A percentile compares a stretch with the other conserved stretches of the same genome.
phyloP scores from a whole-genome alignment of 1,284 basidiomycete species.

The Boletus sp. region DNA sequence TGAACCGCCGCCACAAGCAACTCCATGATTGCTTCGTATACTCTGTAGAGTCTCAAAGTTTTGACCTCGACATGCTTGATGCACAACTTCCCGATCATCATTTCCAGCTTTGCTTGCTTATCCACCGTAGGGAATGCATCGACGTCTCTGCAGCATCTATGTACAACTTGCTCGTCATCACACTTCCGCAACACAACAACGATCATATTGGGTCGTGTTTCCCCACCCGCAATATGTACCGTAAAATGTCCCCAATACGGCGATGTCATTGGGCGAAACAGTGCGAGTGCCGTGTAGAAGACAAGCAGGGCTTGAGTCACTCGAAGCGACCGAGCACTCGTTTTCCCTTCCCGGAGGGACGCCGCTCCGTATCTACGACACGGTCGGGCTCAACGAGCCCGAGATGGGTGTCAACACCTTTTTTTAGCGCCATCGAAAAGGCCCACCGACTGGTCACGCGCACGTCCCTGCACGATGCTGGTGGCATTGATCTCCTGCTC shows the following conservation, averaged over 20 bases:
- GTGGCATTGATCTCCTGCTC: constrained; percentile 7
- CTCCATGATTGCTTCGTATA: neutral
- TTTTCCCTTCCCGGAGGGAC: neutral
- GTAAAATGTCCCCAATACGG: neutral
- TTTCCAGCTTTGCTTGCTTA: neutral
- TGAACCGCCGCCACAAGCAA: neutral
- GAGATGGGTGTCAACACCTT: neutral
- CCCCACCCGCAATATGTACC: neutral
- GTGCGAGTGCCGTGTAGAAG: neutral
- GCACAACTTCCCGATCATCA: constrained; percentile 1
- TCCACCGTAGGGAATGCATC: neutral
- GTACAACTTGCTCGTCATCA: neutral
- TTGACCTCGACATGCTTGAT: neutral
- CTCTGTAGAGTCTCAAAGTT: neutral
- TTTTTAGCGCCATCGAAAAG: constrained; percentile 1
- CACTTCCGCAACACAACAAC: constrained; percentile 5
- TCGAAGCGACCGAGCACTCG: neutral
- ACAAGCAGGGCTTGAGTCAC: constrained; percentile 3
- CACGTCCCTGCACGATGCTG: neutral
- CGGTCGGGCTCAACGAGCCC: constrained; percentile 1
- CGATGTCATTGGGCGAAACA: neutral
- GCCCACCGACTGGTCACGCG: neutral
- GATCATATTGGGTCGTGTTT: neutral
- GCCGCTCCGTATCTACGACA: neutral
- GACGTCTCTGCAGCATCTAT: neutral